Conservation (phyloP, 2,329 filamentous ascomycete species). For the Nannizziopsis arthrosporioides region DNA sequence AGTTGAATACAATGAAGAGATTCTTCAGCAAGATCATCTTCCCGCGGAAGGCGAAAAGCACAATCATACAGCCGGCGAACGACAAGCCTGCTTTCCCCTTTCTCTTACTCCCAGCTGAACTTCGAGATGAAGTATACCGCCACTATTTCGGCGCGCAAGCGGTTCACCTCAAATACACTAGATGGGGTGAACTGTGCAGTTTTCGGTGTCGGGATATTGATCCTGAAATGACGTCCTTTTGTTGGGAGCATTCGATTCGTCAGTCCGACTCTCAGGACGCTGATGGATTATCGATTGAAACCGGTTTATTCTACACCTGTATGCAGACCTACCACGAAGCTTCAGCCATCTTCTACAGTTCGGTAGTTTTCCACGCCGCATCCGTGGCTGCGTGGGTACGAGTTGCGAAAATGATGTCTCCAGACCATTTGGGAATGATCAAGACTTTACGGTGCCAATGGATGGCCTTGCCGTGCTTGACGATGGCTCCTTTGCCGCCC, state of each 20-base stretch:
- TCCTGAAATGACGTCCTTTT: slow-evolving; percentile 20
- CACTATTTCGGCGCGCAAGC: slow-evolving; percentile 27
- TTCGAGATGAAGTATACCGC: slow-evolving; percentile 30
- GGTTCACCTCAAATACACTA: slow-evolving; percentile 26
- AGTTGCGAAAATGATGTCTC: slow-evolving; percentile 21
- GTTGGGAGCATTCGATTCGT: slow-evolving; percentile 26
- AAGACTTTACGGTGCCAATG: slow-evolving; percentile 6
- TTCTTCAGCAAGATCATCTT: background rate
- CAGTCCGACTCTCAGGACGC: slow-evolving; percentile 17
- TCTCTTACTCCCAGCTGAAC: slow-evolving; percentile 24
- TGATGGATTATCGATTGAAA: slow-evolving; percentile 18
- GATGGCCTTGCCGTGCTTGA: slow-evolving; percentile 8
- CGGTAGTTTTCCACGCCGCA: slow-evolving; percentile 26
- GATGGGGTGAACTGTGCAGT: slow-evolving; percentile 27
- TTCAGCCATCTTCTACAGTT: slow-evolving; percentile 21
- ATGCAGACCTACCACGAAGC: slow-evolving; percentile 28
- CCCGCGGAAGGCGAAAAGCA: background rate
- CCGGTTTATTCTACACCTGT: slow-evolving; percentile 24
- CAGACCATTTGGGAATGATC: slow-evolving; percentile 13
- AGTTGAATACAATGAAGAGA: background rate
- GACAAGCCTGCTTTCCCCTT: slow-evolving; percentile 3
- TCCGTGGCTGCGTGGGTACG: slow-evolving; percentile 29
- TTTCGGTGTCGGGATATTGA: slow-evolving; percentile 22
- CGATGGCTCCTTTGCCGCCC: slow-evolving; percentile 4
- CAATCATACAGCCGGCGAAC: background rate